These are phyloP conservation scores for Amylocystis lapponica DNA, from an alignment of 768 basidiomycete genomes.

Conservation along the genomic window DNA sequence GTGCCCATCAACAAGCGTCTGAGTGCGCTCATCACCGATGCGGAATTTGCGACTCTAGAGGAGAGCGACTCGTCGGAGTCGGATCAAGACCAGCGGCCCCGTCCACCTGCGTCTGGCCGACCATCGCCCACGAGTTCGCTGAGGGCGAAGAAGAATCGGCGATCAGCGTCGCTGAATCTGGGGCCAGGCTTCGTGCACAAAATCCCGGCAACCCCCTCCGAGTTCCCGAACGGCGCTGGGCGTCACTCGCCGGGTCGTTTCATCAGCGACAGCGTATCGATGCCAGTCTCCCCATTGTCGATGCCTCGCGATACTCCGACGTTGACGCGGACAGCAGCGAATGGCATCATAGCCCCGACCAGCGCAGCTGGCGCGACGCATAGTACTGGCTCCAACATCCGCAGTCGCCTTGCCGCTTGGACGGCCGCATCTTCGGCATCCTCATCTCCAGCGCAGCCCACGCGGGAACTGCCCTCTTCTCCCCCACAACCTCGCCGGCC, in stretches of 20 bases:
- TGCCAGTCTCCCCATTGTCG: constrained; percentile 7
- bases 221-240: background rate
- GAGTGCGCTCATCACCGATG: constrained; percentile 62
- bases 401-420: constrained; percentile 45
- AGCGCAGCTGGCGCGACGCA: constrained; percentile 23
- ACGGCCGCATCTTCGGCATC: constrained; percentile 20
- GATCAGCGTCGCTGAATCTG: constrained; percentile 61
- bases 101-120: constrained; percentile 12
- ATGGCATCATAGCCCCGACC: constrained; percentile 37
- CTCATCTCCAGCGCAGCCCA: too few species aligned
- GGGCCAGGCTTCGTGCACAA: constrained; percentile 15
- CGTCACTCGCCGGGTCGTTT: constrained; percentile 2
- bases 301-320: constrained; percentile 33
- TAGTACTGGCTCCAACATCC: constrained; percentile 37
- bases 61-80: constrained; percentile 36
- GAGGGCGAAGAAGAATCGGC: constrained; percentile 47
- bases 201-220: constrained; percentile 1
- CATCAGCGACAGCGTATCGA: constrained; percentile 4
- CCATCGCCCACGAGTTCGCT: constrained; percentile 41
- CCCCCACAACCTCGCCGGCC: constrained; percentile 22
- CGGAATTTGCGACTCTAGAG: constrained; percentile 62
- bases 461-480: constrained; percentile 9
- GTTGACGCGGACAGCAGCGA: constrained; percentile 36
- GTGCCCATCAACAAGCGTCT: constrained; percentile 61
- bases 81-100: constrained; percentile 9